Evolutionary conservation across 768 basidiomycete genomes (phyloP), one percentile per base, ranked within the genome.

Genomic region (Phaeotremella fagi): DNA sequence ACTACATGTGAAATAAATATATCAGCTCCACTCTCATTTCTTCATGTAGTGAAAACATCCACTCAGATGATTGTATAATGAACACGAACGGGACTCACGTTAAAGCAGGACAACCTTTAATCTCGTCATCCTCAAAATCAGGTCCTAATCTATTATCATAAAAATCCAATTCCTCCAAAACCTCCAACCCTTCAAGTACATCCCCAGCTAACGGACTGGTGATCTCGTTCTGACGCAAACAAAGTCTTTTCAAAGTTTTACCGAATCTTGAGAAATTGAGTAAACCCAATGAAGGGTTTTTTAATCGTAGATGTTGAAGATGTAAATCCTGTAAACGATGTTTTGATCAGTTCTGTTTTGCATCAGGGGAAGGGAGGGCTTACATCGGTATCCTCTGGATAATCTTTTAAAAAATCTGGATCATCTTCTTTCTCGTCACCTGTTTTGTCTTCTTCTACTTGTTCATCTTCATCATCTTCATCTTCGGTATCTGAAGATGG

Each of bases 81-180:
- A 5, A 16, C 35, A 15, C 0, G 11, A n/a, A 1, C 44, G 16
- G 31, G 31, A 71, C 73, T 47, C 54, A 78, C 78, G 55, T 69
- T n/a, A 79, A 46, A 23, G 72, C 61, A 14, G 60, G 50, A 48
- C 75, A 69, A 1, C 72, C 72, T 23, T 84, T 79, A 48, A 97
- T 65, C 0, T 86, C 85, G n/a, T 71, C 69, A 36, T 72, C 67
- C 55, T 82, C 77, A 0, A 82, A 86, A 18, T 88, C 54, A 45
- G 77, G 75, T 75, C 88, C 92, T 60, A 99, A 73, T 72, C 89
- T 85, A 77, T 99, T 99, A 74, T 99, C 95, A 70, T 98, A 99
- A 57, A 97, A 64, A 75, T 99, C 95, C 53, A 98, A 75, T 59
- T 98, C 95, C 67, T 90, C 87, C 29, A 99, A 75, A 41, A 82